Base-by-base conservation (phyloP, 2,329 filamentous ascomycete genomes). In the Paracorniculantispora psalliotae region DNA sequence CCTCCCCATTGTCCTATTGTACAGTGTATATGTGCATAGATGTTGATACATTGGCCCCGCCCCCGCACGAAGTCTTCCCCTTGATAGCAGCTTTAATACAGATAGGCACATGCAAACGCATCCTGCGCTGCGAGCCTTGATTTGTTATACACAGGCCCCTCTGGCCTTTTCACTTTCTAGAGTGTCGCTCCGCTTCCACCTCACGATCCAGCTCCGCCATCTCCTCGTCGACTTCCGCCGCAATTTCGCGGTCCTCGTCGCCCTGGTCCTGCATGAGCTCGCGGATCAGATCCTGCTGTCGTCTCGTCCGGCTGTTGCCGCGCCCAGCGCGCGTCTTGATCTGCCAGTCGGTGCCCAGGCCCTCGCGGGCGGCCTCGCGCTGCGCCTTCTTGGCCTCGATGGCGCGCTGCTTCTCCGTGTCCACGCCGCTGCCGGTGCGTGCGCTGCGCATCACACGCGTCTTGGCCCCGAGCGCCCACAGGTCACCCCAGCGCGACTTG, bases 391-490 rank as follows among this genome's bases (percentile, higher is more conserved):
- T 79, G 53, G 71, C 73, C 55, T 70, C 63, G 2, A 66, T 72
- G 9, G 77, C 72, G 43, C 79, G 72, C 54, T 80, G 76, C 3
- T 77, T 79, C 4, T 77, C 78, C 41, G 81, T 80, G 28, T 78
- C 73, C 0, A 69, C 69, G 56, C 73, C 74, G 62, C 69, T 71
- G 55, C 89, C 89, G 3, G 89, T 73, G 8, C 86, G 82, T 46
- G 89, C 75, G 15, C 76, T 78, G 49, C 90, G 78, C 2, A 73
- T 69, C 4, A 89, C 82, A 13, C 91, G 81, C 0, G 91, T 96
- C 80, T 97, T 97, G 23, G 92, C 93, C 0, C 94, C 94, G 0
- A 97, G 79, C 0, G 93, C 92, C 94, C 94, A 99, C 10, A 97
- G 79, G 71, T 97, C 94, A 41, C 94, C 94, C 94, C 93, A 97